phyloP scores from a whole-genome alignment of 2,329 filamentous ascomycete species.

The Stachybotrys elegans region DNA sequence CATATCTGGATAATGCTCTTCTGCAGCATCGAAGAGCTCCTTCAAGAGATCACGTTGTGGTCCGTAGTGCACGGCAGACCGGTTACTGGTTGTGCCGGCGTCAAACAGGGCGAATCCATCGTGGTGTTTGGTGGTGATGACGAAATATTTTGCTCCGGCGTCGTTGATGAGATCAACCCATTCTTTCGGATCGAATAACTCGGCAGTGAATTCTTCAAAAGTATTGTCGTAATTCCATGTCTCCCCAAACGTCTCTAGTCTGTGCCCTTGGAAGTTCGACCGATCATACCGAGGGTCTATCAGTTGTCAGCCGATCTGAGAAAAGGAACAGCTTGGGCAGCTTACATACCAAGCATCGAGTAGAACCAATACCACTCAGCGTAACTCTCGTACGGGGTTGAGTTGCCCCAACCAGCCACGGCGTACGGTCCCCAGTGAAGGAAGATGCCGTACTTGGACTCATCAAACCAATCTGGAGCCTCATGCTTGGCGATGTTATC shows the following conservation, averaged over 20 bases:
- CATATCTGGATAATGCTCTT: slow-evolving; percentile 31
- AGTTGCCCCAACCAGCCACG: slow-evolving; percentile 51
- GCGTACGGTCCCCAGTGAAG: slow-evolving; percentile 55
- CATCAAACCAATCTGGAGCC: slow-evolving; percentile 49
- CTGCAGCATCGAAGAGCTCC: slow-evolving; percentile 33
- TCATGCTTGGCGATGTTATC: slow-evolving; percentile 31
- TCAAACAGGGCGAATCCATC: slow-evolving; percentile 41
- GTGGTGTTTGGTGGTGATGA: slow-evolving; percentile 41
- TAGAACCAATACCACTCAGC: slow-evolving; percentile 49
- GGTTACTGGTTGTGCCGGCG: slow-evolving; percentile 23
- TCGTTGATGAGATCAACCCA: slow-evolving; percentile 49
- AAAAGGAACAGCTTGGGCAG: too few relatives aligned
- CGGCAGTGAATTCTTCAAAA: slow-evolving; percentile 46
- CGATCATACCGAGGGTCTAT: slow-evolving; percentile 7
- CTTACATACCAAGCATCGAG: slow-evolving; percentile 34
- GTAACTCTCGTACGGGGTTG: slow-evolving; percentile 32
- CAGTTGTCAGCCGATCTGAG: too few relatives aligned
- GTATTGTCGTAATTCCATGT: slow-evolving; percentile 51
- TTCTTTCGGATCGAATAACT: slow-evolving; percentile 42
- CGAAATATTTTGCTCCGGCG: slow-evolving; percentile 44
- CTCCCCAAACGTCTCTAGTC: slow-evolving; percentile 37
- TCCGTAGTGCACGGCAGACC: slow-evolving; percentile 33
- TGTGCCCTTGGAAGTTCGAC: slow-evolving; percentile 26
- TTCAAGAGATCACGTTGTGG: slow-evolving; percentile 19
- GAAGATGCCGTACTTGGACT: slow-evolving; percentile 55